A percentile compares a stretch with the other conserved stretches of the same genome.
Conservation (phyloP, 129 eudicot genomes). For the Centella asiatica region DNA sequence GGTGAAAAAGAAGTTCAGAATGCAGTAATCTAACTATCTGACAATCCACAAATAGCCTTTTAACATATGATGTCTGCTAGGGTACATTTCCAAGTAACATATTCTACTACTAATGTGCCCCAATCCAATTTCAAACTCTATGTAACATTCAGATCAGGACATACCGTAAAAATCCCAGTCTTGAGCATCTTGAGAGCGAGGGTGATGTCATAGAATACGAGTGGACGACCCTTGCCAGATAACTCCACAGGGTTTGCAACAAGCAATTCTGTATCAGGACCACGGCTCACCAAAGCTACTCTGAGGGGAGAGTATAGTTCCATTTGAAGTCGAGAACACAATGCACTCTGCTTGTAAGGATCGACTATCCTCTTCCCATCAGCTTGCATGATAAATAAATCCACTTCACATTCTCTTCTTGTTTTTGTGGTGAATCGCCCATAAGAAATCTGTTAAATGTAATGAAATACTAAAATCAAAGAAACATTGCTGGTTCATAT, state of each 20-base stretch:
- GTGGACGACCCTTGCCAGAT: slow-evolving; percentile 89
- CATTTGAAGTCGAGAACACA: slow-evolving; percentile 55
- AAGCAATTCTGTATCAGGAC: slow-evolving; percentile 87
- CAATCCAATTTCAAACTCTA: neutral
- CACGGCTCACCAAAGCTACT: slow-evolving; percentile 70
- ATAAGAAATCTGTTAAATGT: slow-evolving; percentile 53
- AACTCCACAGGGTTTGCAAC: slow-evolving; percentile 91
- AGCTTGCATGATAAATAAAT: slow-evolving; percentile 62
- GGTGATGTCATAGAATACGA: slow-evolving; percentile 79
- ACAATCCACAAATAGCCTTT: neutral
- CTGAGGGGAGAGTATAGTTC: slow-evolving; percentile 67
- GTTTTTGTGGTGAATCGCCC: slow-evolving; percentile 55
- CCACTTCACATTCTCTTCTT: slow-evolving; percentile 51
- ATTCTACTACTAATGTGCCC: neutral
- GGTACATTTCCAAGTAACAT: neutral
- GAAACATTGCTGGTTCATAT: no score
- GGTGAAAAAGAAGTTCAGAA: neutral
- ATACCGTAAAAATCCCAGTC: slow-evolving; percentile 69
- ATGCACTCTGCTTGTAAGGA: slow-evolving; percentile 48
- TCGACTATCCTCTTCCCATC: slow-evolving; percentile 78
- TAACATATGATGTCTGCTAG: neutral
- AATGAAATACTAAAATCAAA: neutral
- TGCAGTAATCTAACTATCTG: no score
- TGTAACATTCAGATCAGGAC: slow-evolving; percentile 10
- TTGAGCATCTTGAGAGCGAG: slow-evolving; percentile 83